A percentile compares a stretch with the other conserved stretches of the same genome.
Conservation (phyloP, 805 yeast species). For the Citeromyces matritensis region DNA sequence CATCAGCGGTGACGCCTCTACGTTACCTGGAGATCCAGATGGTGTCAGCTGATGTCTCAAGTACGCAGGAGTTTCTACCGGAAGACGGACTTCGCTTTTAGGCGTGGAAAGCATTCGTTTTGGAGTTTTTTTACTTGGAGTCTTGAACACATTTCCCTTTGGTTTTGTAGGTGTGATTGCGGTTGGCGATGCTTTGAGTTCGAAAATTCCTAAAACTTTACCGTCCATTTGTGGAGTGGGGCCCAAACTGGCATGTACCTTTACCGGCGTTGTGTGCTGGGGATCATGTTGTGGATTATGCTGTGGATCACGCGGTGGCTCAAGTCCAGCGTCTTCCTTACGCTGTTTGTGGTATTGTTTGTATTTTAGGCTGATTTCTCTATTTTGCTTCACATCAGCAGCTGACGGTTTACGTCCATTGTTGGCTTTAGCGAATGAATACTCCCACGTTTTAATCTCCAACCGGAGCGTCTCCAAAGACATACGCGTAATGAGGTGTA, state of each 20-base stretch:
- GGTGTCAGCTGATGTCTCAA: not conserved
- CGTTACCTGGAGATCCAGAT: not conserved
- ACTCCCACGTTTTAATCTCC: constrained; percentile 1
- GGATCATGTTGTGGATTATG: not conserved
- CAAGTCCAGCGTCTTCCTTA: not conserved
- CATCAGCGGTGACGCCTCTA: not conserved
- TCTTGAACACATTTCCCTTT: not conserved
- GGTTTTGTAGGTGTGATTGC: not conserved
- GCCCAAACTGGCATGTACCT: not conserved
- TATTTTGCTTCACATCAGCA: not conserved
- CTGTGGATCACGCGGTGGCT: not conserved
- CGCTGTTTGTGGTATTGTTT: not conserved
- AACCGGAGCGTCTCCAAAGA: not conserved
- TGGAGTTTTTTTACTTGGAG: not conserved
- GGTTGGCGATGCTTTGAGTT: no score
- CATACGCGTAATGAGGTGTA: not conserved
- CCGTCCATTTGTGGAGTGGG: constrained; percentile 1
- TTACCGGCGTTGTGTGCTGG: not conserved
- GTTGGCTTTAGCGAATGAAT: not conserved
- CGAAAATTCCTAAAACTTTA: not conserved
- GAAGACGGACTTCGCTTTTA: no score
- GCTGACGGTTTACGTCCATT: constrained; percentile 1
- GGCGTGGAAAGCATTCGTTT: not conserved
- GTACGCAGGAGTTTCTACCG: not conserved
- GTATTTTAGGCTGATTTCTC: not conserved